These are phyloP conservation scores for Plectosphaerella plurivora DNA, from an alignment of 2,329 filamentous ascomycete genomes.

Conservation along the genomic window DNA sequence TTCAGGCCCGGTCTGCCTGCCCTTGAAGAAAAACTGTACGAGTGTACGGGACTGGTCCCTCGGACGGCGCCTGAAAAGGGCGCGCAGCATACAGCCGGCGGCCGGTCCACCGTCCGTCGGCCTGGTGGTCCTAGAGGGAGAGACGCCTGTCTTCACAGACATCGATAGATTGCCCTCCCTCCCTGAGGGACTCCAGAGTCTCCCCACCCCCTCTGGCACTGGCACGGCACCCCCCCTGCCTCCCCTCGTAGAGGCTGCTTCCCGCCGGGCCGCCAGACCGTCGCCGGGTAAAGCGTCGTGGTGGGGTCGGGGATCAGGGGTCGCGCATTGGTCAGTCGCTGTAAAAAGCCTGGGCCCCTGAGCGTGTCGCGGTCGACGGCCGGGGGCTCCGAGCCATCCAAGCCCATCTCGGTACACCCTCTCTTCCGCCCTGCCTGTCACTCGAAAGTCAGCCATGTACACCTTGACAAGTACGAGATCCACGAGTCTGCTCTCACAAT, in stretches of 20 bases:
- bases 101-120: neutral
- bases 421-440: too few species aligned
- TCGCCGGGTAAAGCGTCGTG: conserved; percentile 1
- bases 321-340: neutral
- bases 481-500: too few species aligned
- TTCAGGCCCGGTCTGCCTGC: neutral
- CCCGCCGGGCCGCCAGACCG: conserved; percentile 1
- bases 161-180: too few species aligned
- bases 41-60: neutral
- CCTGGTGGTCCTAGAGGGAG: neutral
- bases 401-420: neutral
- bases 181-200: too few species aligned
- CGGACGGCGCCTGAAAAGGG: neutral
- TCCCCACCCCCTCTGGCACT: too few species aligned
- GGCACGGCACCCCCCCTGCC: too few species aligned
- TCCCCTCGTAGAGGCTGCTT: neutral
- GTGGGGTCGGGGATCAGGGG: neutral
- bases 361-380: neutral
- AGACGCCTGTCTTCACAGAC: too few species aligned
- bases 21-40: neutral
- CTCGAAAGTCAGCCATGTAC: too few species aligned
- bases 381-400: neutral
- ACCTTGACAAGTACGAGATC: too few species aligned
- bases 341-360: neutral
- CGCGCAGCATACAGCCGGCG: neutral